phyloP scores from a whole-genome alignment of 164 flowering plant genomes.

The grape (Vitis vinifera) region DNA sequence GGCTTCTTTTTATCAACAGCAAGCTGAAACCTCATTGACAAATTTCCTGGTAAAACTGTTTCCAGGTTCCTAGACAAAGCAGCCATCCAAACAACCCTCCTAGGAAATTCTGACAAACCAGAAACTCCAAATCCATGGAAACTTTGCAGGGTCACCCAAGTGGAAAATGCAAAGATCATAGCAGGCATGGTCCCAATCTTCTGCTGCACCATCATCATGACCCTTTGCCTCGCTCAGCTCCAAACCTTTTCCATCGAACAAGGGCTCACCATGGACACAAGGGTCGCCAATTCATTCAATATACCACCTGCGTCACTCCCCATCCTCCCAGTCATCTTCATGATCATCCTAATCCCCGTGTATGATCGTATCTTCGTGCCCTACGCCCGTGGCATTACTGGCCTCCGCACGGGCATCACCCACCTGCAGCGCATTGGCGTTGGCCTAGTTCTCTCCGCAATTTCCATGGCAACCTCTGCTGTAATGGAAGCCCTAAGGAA shows the following conservation, averaged over 20 bases:
- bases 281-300: conserved; percentile 25
- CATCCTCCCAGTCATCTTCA: conserved; percentile 42
- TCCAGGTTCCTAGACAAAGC: conserved; percentile 57
- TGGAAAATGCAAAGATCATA: conserved; percentile 54
- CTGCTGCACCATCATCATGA: conserved; percentile 52
- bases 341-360: conserved; percentile 42
- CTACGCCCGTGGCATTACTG: conserved; percentile 31
- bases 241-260: conserved; percentile 64
- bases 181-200: conserved; percentile 49
- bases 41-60: neutral
- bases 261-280: conserved; percentile 57
- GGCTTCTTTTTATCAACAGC: neutral
- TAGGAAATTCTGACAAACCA: neutral
- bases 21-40: neutral
- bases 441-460: conserved; percentile 42
- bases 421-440: conserved; percentile 56
- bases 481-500: conserved; percentile 45
- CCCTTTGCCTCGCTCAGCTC: conserved; percentile 64
- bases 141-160: conserved; percentile 54
- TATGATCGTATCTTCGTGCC: conserved; percentile 50
- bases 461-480: conserved; percentile 52
- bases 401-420: conserved; percentile 47
- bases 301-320: conserved; percentile 60
- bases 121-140: conserved; percentile 40
- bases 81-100: conserved; percentile 33